phyloP scores from a whole-genome alignment of 208 protist species.

The Strigomonas culicis region DNA sequence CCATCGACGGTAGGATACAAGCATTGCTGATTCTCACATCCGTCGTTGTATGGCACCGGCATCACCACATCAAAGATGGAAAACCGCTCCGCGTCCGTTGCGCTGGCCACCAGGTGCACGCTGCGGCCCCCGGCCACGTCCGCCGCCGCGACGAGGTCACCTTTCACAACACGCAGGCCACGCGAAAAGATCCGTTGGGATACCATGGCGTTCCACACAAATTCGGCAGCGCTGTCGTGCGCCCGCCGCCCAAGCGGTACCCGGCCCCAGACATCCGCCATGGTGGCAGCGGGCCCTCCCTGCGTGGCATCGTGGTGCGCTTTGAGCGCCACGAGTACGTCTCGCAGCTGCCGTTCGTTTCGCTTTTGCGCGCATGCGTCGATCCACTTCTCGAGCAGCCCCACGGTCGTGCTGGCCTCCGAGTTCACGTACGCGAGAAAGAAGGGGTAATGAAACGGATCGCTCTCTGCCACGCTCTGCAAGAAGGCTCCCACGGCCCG shows the following conservation, averaged over 20 bases:
- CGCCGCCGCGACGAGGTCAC: conserved; percentile 45
- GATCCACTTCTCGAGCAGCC: conserved; percentile 42
- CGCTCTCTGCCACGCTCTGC: conserved; percentile 59
- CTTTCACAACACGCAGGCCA: conserved; percentile 38
- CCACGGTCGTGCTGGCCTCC: conserved; percentile 33
- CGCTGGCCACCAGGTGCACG: conserved; percentile 23
- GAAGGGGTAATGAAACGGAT: conserved; percentile 53
- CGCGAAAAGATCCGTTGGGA: conserved; percentile 57
- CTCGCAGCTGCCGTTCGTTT: not conserved
- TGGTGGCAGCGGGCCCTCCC: no score
- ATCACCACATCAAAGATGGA: conserved; percentile 71
- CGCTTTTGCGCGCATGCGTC: conserved; percentile 14
- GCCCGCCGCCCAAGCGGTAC: not conserved
- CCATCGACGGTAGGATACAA: conserved; percentile 20
- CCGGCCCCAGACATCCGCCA: not conserved
- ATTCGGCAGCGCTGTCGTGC: conserved; percentile 9
- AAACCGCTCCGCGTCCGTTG: conserved; percentile 27
- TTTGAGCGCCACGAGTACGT: not conserved
- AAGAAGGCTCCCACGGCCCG: conserved; percentile 45
- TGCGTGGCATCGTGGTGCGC: not conserved
- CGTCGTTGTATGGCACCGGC: conserved; percentile 47
- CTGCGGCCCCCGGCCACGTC: conserved; percentile 4
- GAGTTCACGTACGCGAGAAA: conserved; percentile 69
- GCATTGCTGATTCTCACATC: no score
- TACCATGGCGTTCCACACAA: conserved; percentile 82